Evolutionary conservation across 148 eudicot genomes (phyloP).

Genomic region (Talinum fruticosum): DNA sequence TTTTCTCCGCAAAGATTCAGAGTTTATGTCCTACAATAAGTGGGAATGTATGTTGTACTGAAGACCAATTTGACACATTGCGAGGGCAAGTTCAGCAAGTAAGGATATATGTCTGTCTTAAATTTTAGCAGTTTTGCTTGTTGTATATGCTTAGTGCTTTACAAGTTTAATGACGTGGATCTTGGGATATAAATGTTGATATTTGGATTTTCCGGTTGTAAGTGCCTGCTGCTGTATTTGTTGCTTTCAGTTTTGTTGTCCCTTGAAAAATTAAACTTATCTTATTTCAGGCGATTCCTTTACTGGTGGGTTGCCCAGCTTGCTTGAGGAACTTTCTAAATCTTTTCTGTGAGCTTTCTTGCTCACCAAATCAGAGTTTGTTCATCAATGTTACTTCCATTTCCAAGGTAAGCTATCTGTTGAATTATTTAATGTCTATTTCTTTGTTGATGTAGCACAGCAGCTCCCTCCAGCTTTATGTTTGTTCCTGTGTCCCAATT

Average conservation of each 20-base stretch:
- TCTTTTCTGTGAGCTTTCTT: slow-evolving; percentile 74
- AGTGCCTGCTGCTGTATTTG: not conserved
- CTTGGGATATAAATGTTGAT: not conserved
- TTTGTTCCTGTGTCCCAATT: not conserved
- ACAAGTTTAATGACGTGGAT: not conserved
- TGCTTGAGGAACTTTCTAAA: slow-evolving; percentile 74
- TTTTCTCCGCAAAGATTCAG: slow-evolving; percentile 61
- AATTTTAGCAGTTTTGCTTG: not conserved
- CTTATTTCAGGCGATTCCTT: slow-evolving; percentile 57
- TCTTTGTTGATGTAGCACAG: not conserved
- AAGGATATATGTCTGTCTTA: slow-evolving; percentile 20
- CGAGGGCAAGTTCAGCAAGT: slow-evolving; percentile 69
- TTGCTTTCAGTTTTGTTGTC: not conserved
- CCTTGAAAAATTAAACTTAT: not conserved
- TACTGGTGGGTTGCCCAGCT: slow-evolving; percentile 69
- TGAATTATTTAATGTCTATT: not conserved
- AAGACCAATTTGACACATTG: slow-evolving; percentile 60
- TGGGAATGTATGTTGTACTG: slow-evolving; percentile 65
- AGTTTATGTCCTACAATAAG: slow-evolving; percentile 64
- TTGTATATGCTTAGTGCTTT: not conserved
- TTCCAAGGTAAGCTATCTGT: slow-evolving; percentile 42
- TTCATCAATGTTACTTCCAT: slow-evolving; percentile 64
- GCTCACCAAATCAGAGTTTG: slow-evolving; percentile 70
- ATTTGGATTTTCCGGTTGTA: not conserved
- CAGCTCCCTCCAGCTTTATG: not conserved